Base-by-base conservation (phyloP, 345 rosid species). In the Arabis alpina region DNA sequence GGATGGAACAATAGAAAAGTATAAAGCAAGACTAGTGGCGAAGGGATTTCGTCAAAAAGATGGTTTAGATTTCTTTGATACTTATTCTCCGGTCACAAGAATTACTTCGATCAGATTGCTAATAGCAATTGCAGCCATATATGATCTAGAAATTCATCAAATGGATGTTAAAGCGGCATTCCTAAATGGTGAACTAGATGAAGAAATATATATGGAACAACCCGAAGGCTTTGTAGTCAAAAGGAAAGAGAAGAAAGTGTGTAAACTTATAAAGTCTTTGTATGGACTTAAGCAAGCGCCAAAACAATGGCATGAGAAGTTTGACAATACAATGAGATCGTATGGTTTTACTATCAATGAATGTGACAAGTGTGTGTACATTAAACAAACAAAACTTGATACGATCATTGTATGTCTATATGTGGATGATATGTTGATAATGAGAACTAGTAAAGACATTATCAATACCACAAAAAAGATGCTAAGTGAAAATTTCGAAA, bases 301-400 rank as follows among this genome's bases (percentile, higher is more conserved):
- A 28, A 45, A 45, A 30, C 15, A 61, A 0, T 61, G 66, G 54
- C 54, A 61, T 28, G 66, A 59, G 2, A 40, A 59, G 49, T 58
- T 58, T 39, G 34, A 27, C 4, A n/a, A 42, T 28, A 45, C 53
- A 27, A 42, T 61, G 39, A 58, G 4, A 3, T 40, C 36, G 0
- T 58, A 2, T 56, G 45, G 61, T 10, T 60, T 60, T 25, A 12
- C 8, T 0, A 57, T 56, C 16, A 57, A 57, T 37, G 62, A 57
- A 57, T 10, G 62, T 57, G 45, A 57, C 3, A 10, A 57, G 0
- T 55, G 62, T 37, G 30, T 39, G 0, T 57, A 19, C 23, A 19
- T 19, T 19, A 19, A 19, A 19, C 23, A 19, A 19, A 19, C 23
- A 19, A 19, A 19, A 19, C 23, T 19, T 19, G 23, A 19, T 19